Base-by-base conservation (phyloP, 495 filamentous ascomycete species). In the Penicillium coffeae region DNA sequence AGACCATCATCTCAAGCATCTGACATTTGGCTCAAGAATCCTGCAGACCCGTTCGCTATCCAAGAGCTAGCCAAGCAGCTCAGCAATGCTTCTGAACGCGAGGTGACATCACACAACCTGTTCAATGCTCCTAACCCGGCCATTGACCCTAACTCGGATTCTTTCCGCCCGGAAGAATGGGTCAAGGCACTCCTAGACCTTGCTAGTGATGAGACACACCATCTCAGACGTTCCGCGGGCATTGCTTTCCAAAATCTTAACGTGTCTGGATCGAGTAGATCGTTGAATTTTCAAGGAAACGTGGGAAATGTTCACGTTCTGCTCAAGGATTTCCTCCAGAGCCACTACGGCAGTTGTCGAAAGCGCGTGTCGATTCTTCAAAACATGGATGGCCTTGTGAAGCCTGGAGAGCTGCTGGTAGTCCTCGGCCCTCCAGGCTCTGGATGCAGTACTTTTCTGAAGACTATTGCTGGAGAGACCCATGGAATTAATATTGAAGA, bases 281-380 rank as follows among this genome's bases (percentile, higher is more conserved):
- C 81, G 1, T 84, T 84, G 0, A 86, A 90, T 59, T 90, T 84
- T 57, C 87, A 91, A 65, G 87, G 82, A 72, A 77, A 81, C 57
- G 77, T 86, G 35, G 65, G 71, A 36, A 86, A 87, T 58, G 65
- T 83, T 36, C 83, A 78, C 73, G 62, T 87, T 21, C 85, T 48
- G 87, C 90, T 45, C 82, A n/a, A 21, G 20, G 38, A 40, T 20
- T 10, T 40, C 6, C 8, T 20, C 8, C 10, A 16, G 21, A 38
- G 21, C 37, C 37, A 19, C 37, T 9, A 38, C 37, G 18, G 8
- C 18, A 38, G 13, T 38, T 20, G 3, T 12, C 35, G n/a, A n/a
- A n/a, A 38, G 14, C 35, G 35, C 18, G 38, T 41, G 14, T 18
- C 89, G 50, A 69, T 93, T 47, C 61, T 91, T 52, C 80, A 78